Conservation (phyloP, 306 rosid species). For the Pterocarpus santalinus region DNA sequence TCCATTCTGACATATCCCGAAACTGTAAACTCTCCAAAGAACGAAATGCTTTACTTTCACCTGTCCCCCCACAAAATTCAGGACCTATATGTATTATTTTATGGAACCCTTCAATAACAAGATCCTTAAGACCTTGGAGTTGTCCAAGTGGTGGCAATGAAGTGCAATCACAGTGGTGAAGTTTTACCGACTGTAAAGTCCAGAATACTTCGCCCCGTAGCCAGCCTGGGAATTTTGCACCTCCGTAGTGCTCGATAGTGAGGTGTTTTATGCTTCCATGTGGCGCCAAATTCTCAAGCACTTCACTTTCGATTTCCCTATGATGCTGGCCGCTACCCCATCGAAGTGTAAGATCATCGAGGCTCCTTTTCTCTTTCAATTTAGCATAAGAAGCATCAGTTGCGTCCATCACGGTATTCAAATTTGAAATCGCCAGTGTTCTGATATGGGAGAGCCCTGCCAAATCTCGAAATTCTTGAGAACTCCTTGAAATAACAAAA, state of each 20-base stretch:
- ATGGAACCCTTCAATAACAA: constrained; percentile 6
- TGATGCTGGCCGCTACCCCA: background rate
- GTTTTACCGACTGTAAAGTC: background rate
- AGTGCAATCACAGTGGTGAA: constrained; percentile 26
- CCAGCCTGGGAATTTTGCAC: constrained; percentile 37
- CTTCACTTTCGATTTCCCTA: background rate
- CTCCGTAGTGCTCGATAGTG: constrained; percentile 1
- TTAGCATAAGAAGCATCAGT: background rate
- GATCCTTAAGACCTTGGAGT: constrained; percentile 42
- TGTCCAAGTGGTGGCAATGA: constrained; percentile 37
- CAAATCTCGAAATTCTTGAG: constrained; percentile 9
- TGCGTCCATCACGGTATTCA: constrained; percentile 26
- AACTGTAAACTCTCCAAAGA: constrained; percentile 33
- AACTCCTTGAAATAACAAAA: constrained; percentile 10
- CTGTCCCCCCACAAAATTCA: constrained; percentile 23
- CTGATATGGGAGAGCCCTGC: constrained; percentile 28
- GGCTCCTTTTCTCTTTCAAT: constrained; percentile 2
- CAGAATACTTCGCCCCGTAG: background rate
- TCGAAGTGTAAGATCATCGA: constrained; percentile 31
- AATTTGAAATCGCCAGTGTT: constrained; percentile 23
- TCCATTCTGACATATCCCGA: constrained; percentile 32
- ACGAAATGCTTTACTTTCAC: constrained; percentile 19
- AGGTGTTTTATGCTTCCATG: constrained; percentile 29
- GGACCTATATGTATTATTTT: constrained; percentile 2
- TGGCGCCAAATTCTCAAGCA: constrained; percentile 37